Evolutionary conservation across 768 basidiomycete species (phyloP).

Genomic region (Mycena haematopus): DNA sequence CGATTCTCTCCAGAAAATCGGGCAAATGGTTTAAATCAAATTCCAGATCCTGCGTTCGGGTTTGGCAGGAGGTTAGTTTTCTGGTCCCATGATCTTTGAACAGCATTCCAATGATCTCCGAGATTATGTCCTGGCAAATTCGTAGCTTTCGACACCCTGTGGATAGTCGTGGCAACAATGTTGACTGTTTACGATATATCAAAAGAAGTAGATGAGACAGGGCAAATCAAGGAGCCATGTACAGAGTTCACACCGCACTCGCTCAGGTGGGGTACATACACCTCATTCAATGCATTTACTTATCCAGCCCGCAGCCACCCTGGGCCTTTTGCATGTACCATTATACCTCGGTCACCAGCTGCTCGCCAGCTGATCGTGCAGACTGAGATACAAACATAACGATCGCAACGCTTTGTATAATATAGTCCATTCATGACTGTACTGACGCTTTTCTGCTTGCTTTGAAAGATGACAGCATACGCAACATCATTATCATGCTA

Average conservation of each 20-base stretch:
- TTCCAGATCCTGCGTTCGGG: conserved; percentile 47
- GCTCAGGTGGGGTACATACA: conserved; percentile 38
- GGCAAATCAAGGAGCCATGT: conserved; percentile 40
- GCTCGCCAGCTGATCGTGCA: conserved; percentile 41
- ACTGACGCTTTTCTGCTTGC: conserved; percentile 17
- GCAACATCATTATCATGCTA: no score
- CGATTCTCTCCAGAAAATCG: conserved; percentile 41
- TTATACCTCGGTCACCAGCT: conserved; percentile 42
- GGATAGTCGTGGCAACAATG: conserved; percentile 49
- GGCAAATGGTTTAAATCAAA: conserved; percentile 39
- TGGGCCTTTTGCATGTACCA: conserved; percentile 46
- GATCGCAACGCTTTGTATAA: conserved; percentile 8
- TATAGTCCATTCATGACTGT: conserved; percentile 9
- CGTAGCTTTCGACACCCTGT: conserved; percentile 51
- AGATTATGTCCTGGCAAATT: conserved; percentile 54
- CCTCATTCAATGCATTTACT: neutral
- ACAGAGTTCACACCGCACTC: conserved; percentile 43
- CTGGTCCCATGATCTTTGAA: neutral
- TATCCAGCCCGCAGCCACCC: conserved; percentile 42
- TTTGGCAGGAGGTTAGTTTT: conserved; percentile 45
- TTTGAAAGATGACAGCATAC: neutral
- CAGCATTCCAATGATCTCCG: neutral
- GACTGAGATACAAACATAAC: conserved; percentile 26
- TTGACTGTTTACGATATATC: conserved; percentile 47
- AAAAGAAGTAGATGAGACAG: conserved; percentile 44